phyloP scores from a whole-genome alignment of 331 rosid species.

The Erythrophleum ivorense region DNA sequence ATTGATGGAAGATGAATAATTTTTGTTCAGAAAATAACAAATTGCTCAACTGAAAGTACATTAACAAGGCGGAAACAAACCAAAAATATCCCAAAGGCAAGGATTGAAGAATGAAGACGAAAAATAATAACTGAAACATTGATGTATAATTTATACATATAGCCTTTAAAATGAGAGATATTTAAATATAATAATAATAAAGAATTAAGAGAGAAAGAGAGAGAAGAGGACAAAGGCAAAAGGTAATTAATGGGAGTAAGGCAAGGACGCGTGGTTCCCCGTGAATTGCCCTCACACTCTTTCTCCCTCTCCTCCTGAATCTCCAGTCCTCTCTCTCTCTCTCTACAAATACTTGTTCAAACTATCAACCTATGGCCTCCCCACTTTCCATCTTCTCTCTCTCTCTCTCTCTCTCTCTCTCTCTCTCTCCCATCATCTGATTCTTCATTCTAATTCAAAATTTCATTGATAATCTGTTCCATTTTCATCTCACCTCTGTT shows the following conservation, averaged over 20 bases:
- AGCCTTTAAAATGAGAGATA: neutral
- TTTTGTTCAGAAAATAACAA: neutral
- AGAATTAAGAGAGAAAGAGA: neutral
- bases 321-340: neutral
- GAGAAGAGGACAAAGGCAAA: neutral
- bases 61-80: neutral
- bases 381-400: conserved; percentile 4
- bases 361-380: neutral
- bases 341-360: neutral
- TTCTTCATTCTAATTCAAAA: neutral
- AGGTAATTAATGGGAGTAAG: conserved; percentile 50
- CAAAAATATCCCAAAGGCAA: neutral
- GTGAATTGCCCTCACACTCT: conserved; percentile 55
- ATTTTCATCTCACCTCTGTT: conserved; percentile 1
- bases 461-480: neutral
- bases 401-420: no score
- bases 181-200: neutral
- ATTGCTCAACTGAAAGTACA: neutral
- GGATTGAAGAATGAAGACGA: neutral
- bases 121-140: neutral
- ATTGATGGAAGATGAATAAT: neutral
- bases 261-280: conserved; percentile 67
- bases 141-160: neutral
- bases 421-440: neutral
- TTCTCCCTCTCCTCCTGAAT: conserved; percentile 6